Percentiles rank a stretch among this genome's conserved stretches.
Evolutionary conservation across 1,284 basidiomycete genomes (phyloP).

Genomic region (Mycosarcoma mackinlayi): DNA sequence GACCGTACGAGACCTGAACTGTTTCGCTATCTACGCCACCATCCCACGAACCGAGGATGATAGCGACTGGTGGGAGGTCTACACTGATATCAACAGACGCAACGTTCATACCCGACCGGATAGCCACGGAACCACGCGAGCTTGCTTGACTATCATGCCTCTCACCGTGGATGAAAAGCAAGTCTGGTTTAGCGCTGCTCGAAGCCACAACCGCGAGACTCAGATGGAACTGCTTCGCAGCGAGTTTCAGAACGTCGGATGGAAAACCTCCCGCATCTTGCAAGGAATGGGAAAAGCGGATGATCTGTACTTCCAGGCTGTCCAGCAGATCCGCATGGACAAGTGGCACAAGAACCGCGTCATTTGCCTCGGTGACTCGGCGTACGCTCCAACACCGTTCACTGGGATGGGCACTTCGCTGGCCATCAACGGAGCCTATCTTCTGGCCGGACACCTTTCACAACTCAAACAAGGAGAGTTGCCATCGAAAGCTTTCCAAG

Average conservation of each 20-base stretch:
- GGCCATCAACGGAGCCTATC: slow-evolving; percentile 45
- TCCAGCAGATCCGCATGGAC: slow-evolving; percentile 45
- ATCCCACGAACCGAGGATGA: slow-evolving; percentile 30
- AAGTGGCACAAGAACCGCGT: slow-evolving; percentile 44
- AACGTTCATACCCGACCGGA: slow-evolving; percentile 38
- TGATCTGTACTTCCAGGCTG: slow-evolving; percentile 50
- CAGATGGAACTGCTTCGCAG: slow-evolving; percentile 35
- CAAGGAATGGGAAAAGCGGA: slow-evolving; percentile 19
- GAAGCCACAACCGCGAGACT: slow-evolving; percentile 9
- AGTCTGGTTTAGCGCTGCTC: slow-evolving; percentile 19
- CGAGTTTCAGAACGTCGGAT: slow-evolving; percentile 32
- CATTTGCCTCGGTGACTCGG: slow-evolving; percentile 52
- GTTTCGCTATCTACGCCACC: slow-evolving; percentile 32
- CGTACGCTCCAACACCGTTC: slow-evolving; percentile 50
- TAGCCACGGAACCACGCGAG: slow-evolving; percentile 34
- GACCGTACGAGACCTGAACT: slow-evolving; percentile 12
- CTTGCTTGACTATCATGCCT: slow-evolving; percentile 27
- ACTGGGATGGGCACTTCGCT: slow-evolving; percentile 52
- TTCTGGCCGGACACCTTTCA: slow-evolving; percentile 48
- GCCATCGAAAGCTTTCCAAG: slow-evolving; percentile 27
- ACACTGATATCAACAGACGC: slow-evolving; percentile 14
- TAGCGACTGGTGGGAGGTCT: slow-evolving; percentile 30
- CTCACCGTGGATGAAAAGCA: slow-evolving; percentile 6
- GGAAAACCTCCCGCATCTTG: slow-evolving; percentile 31
- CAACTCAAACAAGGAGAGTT: slow-evolving; percentile 17